Percentiles rank a stretch among this genome's conserved stretches.
These are phyloP conservation scores for Lecanicillium sp. DNA, from an alignment of 2,329 filamentous ascomycete genomes.

Conservation along the genomic window DNA sequence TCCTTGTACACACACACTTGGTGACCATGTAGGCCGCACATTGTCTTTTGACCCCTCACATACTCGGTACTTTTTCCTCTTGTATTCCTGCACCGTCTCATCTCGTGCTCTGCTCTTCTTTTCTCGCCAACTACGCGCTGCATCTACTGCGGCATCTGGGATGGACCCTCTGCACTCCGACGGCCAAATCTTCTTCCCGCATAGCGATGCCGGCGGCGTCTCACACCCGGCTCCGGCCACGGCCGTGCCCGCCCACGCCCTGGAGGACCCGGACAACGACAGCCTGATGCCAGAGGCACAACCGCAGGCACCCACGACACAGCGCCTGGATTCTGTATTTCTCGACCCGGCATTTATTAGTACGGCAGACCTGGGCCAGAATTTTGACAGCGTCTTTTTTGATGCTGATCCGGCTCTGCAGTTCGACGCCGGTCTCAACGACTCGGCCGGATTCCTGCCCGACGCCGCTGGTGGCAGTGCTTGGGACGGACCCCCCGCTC, in stretches of 20 bases:
- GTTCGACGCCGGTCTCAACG: neutral
- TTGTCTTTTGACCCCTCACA: too few species aligned
- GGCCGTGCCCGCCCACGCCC: neutral
- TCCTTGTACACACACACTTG: neutral
- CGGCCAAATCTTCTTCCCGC: constrained; percentile 1
- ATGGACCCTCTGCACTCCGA: constrained; percentile 8
- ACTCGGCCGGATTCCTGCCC: neutral
- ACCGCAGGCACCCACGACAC: neutral
- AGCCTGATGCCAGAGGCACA: neutral
- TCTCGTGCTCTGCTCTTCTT: neutral
- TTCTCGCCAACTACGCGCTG: neutral
- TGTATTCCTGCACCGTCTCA: neutral
- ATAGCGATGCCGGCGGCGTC: constrained; percentile 8
- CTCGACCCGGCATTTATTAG: neutral
- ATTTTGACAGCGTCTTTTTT: constrained; percentile 7
- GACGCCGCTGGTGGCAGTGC: neutral
- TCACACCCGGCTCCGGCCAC: constrained; percentile 2
- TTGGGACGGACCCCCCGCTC: neutral
- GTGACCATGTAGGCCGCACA: constrained; percentile 4
- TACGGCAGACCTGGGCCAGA: neutral
- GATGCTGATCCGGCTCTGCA: neutral
- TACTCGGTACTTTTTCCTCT: neutral
- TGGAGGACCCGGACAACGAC: neutral
- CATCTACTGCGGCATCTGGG: neutral
- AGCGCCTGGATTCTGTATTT: constrained; percentile 2